Conservation (phyloP, 768 basidiomycete genomes). For the Roridomyces roridus region DNA sequence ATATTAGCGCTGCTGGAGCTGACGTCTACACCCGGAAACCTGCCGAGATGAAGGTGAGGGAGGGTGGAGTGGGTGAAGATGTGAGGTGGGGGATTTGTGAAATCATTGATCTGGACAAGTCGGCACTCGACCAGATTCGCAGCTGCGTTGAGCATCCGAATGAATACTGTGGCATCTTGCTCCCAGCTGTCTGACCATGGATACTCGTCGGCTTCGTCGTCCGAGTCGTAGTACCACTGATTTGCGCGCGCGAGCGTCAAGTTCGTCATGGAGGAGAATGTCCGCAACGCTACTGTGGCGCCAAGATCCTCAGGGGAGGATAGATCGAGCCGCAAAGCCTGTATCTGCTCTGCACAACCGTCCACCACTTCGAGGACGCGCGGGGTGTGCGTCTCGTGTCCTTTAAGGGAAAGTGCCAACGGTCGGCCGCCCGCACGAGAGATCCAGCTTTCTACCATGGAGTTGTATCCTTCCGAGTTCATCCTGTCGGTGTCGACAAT, state of each 20-base stretch:
- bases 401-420: neutral
- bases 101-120: neutral
- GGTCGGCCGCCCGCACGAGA: neutral
- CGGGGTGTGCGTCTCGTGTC: too few relatives aligned
- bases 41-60: neutral
- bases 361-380: too few relatives aligned
- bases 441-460: neutral
- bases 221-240: neutral
- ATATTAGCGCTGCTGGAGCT: neutral
- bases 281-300: too few relatives aligned
- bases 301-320: too few relatives aligned
- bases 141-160: neutral
- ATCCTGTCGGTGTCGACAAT: too few relatives aligned
- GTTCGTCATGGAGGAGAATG: too few relatives aligned
- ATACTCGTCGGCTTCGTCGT: neutral
- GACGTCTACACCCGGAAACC: neutral
- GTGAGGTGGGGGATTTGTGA: neutral
- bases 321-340: too few relatives aligned
- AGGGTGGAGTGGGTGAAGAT: neutral
- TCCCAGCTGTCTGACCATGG: too few relatives aligned
- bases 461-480: neutral
- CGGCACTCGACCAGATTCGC: neutral
- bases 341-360: too few relatives aligned
- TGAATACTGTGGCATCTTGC: neutral
- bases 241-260: too few relatives aligned